Conservation (phyloP, 2,329 filamentous ascomycete genomes). For the Cryphonectria naterciae region DNA sequence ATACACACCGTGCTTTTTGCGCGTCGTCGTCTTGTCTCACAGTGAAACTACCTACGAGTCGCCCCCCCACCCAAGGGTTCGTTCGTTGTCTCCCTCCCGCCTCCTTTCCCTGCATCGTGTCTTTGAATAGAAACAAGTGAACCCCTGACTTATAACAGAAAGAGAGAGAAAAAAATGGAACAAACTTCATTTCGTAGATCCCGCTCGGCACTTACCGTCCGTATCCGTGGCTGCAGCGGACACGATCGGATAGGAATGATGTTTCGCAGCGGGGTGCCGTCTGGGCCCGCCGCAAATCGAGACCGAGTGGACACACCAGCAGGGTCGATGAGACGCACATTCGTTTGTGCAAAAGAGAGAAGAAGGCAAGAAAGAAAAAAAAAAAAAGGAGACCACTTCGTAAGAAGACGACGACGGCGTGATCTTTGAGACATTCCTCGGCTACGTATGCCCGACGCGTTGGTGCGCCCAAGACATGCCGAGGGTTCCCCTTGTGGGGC, state of each 20-base stretch:
- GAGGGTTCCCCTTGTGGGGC: background rate
- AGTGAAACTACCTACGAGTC: background rate
- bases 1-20: slow-evolving; percentile 1
- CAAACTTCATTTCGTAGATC: background rate
- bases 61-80: background rate
- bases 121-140: slow-evolving; percentile 1
- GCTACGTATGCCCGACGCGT: background rate
- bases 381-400: background rate
- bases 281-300: background rate
- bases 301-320: background rate
- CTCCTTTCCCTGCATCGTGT: background rate
- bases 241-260: background rate
- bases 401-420: background rate
- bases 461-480: background rate
- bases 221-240: background rate
- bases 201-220: background rate
- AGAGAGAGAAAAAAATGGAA: background rate
- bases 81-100: background rate
- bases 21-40: background rate
- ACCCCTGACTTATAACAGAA: background rate
- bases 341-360: background rate
- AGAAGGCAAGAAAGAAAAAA: background rate
- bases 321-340: background rate
- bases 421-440: slow-evolving; percentile 1
- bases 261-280: background rate